Evolutionary conservation across 1,139 yeast genomes (phyloP), one percentile per base, ranked within the genome.

Genomic region (Meyerozyma carpophila): DNA sequence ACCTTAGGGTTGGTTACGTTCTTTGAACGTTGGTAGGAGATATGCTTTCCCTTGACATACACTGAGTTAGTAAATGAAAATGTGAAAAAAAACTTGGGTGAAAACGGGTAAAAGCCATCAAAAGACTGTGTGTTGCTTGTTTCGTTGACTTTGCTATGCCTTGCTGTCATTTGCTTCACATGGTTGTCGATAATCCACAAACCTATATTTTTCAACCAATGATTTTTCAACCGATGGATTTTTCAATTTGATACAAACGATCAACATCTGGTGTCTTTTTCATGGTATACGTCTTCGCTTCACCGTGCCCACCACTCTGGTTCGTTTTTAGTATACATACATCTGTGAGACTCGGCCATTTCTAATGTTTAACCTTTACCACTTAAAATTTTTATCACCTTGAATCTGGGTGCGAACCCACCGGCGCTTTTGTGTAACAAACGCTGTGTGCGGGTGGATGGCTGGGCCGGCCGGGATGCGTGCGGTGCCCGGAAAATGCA

Each of bases 1-100:
- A 87, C 88, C 81, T 88, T 86, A 75, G 98, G 97, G 95, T 93
- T 88, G 86, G 86, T 89, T 71, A 86, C 90, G 77, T 84, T 84
- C 90, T 93, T 93, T 66, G 97, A 90, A 82, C 98, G 94, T 83
- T 93, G 98, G 95, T 91, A 93, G 67, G 98, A 91, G 73, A 93
- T 75, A 87, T 93, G 98, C 85, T 91, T 93, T 79, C 98, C 98
- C 85, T 91, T 93, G 79, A 93, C 98, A 96, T 93, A 93, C 81
- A 93, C 96, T 88, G 73, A 58, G 80, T 75, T 75, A 74, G 81
- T 76, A 74, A 48, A 43, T 38, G 41, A 41, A 36, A 27, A 7
- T 5, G 29, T 29, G 5, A 31, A 34, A 26, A 10, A 26, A 26
- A 26, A 4, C n/a, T n/a, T n/a, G 11, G 13, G 29, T 10, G 11